Base-by-base conservation (phyloP, 106 monocot genomes). In the Dendrobium catenatum region DNA sequence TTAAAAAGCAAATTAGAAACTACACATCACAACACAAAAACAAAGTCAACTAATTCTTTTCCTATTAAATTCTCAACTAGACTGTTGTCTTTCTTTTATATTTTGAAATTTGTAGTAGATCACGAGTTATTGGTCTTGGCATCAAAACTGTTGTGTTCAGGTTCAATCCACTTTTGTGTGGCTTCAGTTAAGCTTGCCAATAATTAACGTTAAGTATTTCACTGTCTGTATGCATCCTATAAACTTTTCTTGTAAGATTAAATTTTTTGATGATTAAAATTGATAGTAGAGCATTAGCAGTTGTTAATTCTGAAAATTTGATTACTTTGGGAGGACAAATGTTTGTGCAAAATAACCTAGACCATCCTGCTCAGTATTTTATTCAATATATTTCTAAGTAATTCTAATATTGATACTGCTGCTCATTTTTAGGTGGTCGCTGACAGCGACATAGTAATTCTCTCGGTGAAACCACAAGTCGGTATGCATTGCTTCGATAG, bases 401-500 rank as follows among this genome's bases (percentile, higher is more conserved):
- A 13, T 83, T 79, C 49, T 82, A 41, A n/a, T 55, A 29, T 43
- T 68, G 72, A 13, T 83, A 47, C 15, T n/a, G 6, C n/a, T 74
- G 49, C 15, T 76, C 66, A 61, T 85, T 76, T 42, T 75, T 78
- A 98, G 98, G 95, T 98, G 42, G 95, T 95, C 54, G 83, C 80
- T 27, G 82, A 89, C 47, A 91, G 92, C 26, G 91, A 95, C 72
- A 81, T 98, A 27, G 75, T 95, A 79, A 73, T 98, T 84, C 88
- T 98, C 80, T 94, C 97, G 0, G 94, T 98, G 77, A 98, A 98
- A 56, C 94, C 97, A 79, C 94, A 98, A 83, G 56, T 93, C 41
- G 97, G 94, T 98, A 92, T 83, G 87, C 54, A 64, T 42, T 75
- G 19, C n/a, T 78, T 73, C 1, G 11, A 42, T 40, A 76, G 3